These are phyloP conservation scores for Candida chilensis DNA, from an alignment of 805 yeast genomes.

Conservation along the genomic window DNA sequence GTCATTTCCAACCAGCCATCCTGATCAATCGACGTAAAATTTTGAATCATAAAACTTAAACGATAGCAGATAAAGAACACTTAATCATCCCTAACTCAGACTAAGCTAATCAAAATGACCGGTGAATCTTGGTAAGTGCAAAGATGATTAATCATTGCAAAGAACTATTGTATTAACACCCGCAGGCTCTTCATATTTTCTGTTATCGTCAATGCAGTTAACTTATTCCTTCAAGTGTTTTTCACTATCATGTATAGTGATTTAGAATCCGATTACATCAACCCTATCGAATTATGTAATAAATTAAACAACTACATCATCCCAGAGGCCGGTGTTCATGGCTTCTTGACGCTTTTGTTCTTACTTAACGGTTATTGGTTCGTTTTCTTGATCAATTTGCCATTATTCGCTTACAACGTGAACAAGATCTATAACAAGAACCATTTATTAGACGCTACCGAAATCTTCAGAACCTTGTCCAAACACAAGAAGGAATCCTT, in stretches of 20 bases:
- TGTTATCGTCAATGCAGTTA: constrained; percentile 77
- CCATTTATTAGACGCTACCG: constrained; percentile 92
- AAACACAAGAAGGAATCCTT: constrained; percentile 91
- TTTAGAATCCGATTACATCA: constrained; percentile 92
- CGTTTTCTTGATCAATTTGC: constrained; percentile 73
- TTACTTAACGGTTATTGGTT: constrained; percentile 90
- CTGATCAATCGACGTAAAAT: no score
- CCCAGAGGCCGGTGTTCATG: constrained; percentile 88
- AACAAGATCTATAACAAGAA: constrained; percentile 73
- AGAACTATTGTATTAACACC: not conserved
- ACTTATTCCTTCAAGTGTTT: constrained; percentile 86
- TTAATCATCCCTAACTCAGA: no score
- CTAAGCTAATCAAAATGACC: constrained; percentile 28
- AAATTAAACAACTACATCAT: constrained; percentile 80
- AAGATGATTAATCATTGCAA: not conserved
- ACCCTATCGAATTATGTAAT: constrained; percentile 94
- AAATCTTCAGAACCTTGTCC: constrained; percentile 88
- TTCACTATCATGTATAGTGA: constrained; percentile 95
- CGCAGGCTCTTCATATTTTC: constrained; percentile 61
- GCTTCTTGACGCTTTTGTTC: constrained; percentile 56
- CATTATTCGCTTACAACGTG: constrained; percentile 76
- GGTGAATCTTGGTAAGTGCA: constrained; percentile 38
- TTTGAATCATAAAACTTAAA: no score
- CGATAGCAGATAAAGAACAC: no score
- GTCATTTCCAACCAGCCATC: no score